Evolutionary conservation across 805 yeast species (phyloP).

Genomic region (Candida lessepsii): DNA sequence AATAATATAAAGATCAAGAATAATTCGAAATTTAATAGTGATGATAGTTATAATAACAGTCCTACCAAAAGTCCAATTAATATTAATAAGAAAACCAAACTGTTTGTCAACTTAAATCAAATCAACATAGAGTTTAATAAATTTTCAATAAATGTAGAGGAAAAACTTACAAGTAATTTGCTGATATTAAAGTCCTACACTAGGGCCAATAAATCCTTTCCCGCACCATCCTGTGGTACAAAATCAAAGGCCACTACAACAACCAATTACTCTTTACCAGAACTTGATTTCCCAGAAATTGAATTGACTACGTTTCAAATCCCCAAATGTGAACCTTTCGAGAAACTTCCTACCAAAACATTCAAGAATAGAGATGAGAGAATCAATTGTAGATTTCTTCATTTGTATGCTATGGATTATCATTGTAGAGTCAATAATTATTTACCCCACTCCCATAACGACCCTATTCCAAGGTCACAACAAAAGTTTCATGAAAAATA

Average conservation of each 20-base stretch:
- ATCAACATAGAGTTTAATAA: constrained; percentile 4
- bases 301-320: constrained; percentile 18
- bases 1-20: not conserved
- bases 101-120: constrained; percentile 3
- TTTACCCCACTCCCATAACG: constrained; percentile 21
- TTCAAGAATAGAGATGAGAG: constrained; percentile 45
- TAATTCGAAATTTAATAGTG: too few species aligned
- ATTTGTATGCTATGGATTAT: constrained; percentile 50
- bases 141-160: constrained; percentile 1
- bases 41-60: too few species aligned
- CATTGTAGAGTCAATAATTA: constrained; percentile 34
- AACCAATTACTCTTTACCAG: not conserved
- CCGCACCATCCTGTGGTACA: not conserved
- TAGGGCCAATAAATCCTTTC: not conserved
- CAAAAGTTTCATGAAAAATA: constrained; percentile 27
- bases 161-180: not conserved
- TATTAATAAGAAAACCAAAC: constrained; percentile 2
- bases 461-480: constrained; percentile 15
- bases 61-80: not conserved
- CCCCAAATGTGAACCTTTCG: constrained; percentile 5
- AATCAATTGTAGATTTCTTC: constrained; percentile 48
- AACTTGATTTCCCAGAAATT: constrained; percentile 6
- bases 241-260: not conserved
- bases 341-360: constrained; percentile 8
- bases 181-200: not conserved